phyloP scores from a whole-genome alignment of 208 protist genomes.

The Acanthamoeba healyi region DNA sequence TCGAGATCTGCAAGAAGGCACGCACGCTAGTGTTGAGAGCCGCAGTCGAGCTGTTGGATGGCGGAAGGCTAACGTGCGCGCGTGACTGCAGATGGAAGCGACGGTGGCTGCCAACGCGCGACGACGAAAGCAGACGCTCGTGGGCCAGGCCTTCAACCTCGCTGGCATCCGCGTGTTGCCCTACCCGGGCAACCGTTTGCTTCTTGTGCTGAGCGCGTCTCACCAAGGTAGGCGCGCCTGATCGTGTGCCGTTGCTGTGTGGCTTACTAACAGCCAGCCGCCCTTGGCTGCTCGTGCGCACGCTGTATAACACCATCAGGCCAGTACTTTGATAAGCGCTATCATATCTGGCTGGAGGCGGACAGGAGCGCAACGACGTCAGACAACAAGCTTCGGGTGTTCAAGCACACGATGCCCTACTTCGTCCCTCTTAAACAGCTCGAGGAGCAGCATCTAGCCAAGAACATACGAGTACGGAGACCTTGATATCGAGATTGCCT shows the following conservation, averaged over 20 bases:
- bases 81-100: not conserved
- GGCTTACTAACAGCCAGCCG: too few species aligned
- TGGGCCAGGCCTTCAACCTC: not conserved
- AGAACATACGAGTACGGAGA: not conserved
- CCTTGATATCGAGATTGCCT: too few species aligned
- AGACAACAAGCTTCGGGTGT: not conserved
- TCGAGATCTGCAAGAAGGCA: too few species aligned
- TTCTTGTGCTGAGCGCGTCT: not conserved
- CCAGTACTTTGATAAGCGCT: conserved; percentile 10
- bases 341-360: conserved; percentile 7
- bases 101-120: not conserved
- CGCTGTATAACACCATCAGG: not conserved
- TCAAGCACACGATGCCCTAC: conserved; percentile 4
- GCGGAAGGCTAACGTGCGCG: too few species aligned
- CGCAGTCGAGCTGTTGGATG: too few species aligned
- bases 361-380: not conserved
- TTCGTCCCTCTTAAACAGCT: not conserved
- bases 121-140: not conserved
- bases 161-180: not conserved
- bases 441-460: not conserved
- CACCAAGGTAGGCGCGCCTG: not conserved
- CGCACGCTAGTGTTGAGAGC: not conserved
- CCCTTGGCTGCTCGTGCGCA: not conserved
- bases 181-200: not conserved
- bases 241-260: too few species aligned